Conservation (phyloP, 192 early-diverging fungal genomes). For the Dispira parvispora region DNA sequence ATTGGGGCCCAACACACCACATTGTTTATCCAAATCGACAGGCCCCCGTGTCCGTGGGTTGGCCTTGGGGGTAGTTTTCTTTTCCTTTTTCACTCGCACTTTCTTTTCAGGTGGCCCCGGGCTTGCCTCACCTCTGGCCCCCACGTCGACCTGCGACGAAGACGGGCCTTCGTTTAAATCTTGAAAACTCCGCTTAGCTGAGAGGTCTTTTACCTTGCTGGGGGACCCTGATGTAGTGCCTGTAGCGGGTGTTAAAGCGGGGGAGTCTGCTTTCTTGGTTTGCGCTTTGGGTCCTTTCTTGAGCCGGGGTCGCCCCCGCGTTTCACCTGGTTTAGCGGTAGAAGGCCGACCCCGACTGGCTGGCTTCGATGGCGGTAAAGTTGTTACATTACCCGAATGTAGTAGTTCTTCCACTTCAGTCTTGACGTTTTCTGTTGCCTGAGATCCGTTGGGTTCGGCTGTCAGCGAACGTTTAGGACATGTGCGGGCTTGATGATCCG, state of each 20-base stretch:
- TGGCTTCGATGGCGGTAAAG: slow-evolving; percentile 2
- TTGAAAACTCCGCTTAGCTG: not conserved
- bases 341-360: not conserved
- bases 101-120: slow-evolving; percentile 21
- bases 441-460: too few relatives aligned
- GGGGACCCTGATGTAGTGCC: not conserved
- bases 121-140: not conserved
- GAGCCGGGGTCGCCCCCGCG: not conserved
- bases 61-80: slow-evolving; percentile 25
- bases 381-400: slow-evolving; percentile 15
- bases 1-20: slow-evolving; percentile 55
- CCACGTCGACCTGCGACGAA: not conserved
- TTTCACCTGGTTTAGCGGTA: not conserved
- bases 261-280: not conserved
- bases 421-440: too few relatives aligned
- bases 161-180: not conserved
- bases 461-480: not conserved
- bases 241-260: too few relatives aligned
- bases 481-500: slow-evolving; percentile 39
- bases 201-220: not conserved
- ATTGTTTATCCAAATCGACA: slow-evolving; percentile 81
- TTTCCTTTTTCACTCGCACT: slow-evolving; percentile 38
- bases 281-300: not conserved
- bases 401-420: slow-evolving; percentile 1
- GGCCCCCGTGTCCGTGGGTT: slow-evolving; percentile 23